Conservation (phyloP, 331 rosid genomes). For the Quercus phellos region DNA sequence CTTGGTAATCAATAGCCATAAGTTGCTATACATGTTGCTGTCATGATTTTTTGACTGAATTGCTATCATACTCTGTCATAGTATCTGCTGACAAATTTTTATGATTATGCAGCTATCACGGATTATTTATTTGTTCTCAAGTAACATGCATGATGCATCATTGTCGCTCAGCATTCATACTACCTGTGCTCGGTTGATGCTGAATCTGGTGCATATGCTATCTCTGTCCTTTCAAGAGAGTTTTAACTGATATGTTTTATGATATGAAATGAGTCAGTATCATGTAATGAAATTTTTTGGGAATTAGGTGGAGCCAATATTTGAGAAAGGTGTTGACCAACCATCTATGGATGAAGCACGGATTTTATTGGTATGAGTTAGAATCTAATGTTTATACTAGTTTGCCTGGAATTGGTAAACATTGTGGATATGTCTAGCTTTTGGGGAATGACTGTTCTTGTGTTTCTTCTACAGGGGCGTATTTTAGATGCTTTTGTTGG, state of each 20-base stretch:
- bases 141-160: slow-evolving; percentile 99
- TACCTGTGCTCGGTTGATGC: slow-evolving; percentile 97
- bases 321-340: slow-evolving; percentile 94
- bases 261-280: slow-evolving; percentile 12
- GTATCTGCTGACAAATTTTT: slow-evolving; percentile 22
- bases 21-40: slow-evolving; percentile 2
- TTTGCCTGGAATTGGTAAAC: slow-evolving; percentile 16
- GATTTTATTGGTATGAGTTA: slow-evolving; percentile 72
- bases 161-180: slow-evolving; percentile 95
- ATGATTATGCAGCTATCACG: slow-evolving; percentile 75
- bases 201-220: slow-evolving; percentile 75
- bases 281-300: slow-evolving; percentile 24
- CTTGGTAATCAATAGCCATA: not conserved
- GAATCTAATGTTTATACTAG: slow-evolving; percentile 12
- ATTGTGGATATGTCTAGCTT: slow-evolving; percentile 13
- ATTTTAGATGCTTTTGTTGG: slow-evolving; percentile 98
- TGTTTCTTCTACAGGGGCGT: slow-evolving; percentile 59
- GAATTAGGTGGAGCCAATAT: slow-evolving; percentile 93
- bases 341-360: slow-evolving; percentile 97
- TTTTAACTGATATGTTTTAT: not conserved
- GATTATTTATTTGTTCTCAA: slow-evolving; percentile 93
- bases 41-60: slow-evolving; percentile 4
- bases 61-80: not conserved
- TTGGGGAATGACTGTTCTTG: slow-evolving; percentile 5
- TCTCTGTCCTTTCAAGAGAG: slow-evolving; percentile 15